Base-by-base conservation (phyloP, 192 early-diverging fungal species). In the Linnemannia exigua region DNA sequence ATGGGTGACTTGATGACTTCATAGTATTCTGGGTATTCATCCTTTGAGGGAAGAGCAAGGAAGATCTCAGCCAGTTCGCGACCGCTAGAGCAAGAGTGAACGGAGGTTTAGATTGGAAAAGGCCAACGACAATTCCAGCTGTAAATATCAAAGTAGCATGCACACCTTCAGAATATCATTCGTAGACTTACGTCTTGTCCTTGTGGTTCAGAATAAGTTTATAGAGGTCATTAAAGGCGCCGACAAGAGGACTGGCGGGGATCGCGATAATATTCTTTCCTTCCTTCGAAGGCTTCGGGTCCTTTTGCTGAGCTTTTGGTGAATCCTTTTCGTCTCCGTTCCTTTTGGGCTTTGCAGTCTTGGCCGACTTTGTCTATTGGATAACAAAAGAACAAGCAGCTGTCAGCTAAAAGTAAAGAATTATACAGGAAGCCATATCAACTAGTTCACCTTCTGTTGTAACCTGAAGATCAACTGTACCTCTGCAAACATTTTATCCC, bases 11-110 rank as follows among this genome's bases (percentile, higher is more conserved):
- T 83, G 79, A 98, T 98, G 25, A 96, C 87, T 37, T 93, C 90
- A 82, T 96, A 98, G 84, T 98, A 99, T 74, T 99, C 97, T 1
- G 97, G 97, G 79, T 97, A 99, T 63, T 95, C 92, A 20, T 91
- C 89, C 73, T 91, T 88, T 31, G 91, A 89, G 0, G 97, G 97
- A 11, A 97, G 88, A 20, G 95, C 91, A 54, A 95, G 88, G 84
- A 98, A 99, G 48, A 93, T 88, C 50, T 96, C 95, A 44, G 94
- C 89, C 35, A 96, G 87, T n/a, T 90, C 84, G 31, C 93, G 92
- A 15, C 94, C 89, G 72, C 91, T 92, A 81, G 12, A 54, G 2
- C 52, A 54, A 25, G 58, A 31, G 58, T 15, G 28, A 63, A 14
- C 25, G 14, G 12, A 3, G 58, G 28, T 28, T 0, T 31, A 31